Conservation (phyloP, 257 asterid genomes). For the Nicotiana tabacum region DNA sequence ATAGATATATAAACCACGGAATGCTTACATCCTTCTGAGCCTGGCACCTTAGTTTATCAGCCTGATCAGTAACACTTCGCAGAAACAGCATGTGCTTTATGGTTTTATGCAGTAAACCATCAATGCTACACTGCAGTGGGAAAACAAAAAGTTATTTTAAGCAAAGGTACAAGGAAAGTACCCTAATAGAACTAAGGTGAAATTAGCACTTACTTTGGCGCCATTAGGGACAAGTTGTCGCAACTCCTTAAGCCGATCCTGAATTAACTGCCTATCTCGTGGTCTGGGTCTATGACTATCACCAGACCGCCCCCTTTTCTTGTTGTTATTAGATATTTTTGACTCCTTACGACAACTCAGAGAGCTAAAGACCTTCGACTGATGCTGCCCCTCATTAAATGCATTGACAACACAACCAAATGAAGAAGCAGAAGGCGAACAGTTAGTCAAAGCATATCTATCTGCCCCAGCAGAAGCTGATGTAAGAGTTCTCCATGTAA, state of each 20-base stretch:
- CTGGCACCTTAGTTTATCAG: constrained; percentile 59
- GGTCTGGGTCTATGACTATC: constrained; percentile 63
- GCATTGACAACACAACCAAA: constrained; percentile 34
- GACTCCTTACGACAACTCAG: constrained; percentile 26
- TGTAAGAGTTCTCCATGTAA: constrained; percentile 34
- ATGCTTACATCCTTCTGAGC: constrained; percentile 44
- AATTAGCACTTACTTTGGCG: constrained; percentile 47
- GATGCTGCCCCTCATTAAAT: constrained; percentile 34
- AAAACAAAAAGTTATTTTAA: constrained; percentile 17
- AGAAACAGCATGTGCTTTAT: constrained; percentile 84
- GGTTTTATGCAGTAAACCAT: constrained; percentile 85
- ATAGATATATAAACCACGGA: not conserved
- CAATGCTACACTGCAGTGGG: constrained; percentile 85
- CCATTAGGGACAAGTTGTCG: constrained; percentile 85
- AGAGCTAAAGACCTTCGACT: constrained; percentile 27
- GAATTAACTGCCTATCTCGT: constrained; percentile 91
- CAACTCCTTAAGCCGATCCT: constrained; percentile 84
- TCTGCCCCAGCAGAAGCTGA: constrained; percentile 23
- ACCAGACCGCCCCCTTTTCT: constrained; percentile 41
- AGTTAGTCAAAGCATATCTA: constrained; percentile 13
- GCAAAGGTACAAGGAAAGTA: not conserved
- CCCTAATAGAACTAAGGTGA: not conserved
- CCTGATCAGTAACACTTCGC: constrained; percentile 54
- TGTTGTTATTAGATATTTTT: constrained; percentile 34
- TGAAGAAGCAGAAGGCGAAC: constrained; percentile 41